Evolutionary conservation across 2,329 filamentous ascomycete species (phyloP).

Genomic region (Apiospora saccharicola): DNA sequence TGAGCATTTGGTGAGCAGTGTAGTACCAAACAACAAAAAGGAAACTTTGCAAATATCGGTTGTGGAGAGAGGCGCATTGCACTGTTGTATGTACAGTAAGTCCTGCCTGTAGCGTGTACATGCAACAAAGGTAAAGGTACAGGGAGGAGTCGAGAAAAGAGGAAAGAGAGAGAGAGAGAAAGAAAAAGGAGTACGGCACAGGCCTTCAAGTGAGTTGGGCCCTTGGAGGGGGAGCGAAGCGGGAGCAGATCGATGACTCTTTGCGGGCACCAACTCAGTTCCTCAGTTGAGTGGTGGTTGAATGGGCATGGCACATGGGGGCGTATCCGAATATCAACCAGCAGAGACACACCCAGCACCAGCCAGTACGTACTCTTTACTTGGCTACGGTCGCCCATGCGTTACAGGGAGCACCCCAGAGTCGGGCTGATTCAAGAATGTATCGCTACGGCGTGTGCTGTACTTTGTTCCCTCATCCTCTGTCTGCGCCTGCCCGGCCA

Average conservation of each 20-base stretch:
- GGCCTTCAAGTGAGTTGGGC: neutral
- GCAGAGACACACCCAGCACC: slow-evolving; percentile 10
- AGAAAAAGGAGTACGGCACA: slow-evolving; percentile 24
- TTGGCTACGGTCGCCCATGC: neutral
- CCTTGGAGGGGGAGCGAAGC: slow-evolving; percentile 16
- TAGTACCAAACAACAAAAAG: slow-evolving; percentile 8
- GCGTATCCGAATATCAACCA: slow-evolving; percentile 9
- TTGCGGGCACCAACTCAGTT: slow-evolving; percentile 23
- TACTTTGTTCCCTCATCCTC: neutral
- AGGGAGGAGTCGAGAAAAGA: neutral
- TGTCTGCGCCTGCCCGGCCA: neutral
- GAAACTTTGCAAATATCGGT: slow-evolving; percentile 13
- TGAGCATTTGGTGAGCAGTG: slow-evolving; percentile 1
- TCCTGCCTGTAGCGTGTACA: neutral
- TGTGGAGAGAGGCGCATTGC: slow-evolving; percentile 22
- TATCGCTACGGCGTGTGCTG: slow-evolving; percentile 12
- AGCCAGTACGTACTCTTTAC: slow-evolving; percentile 1
- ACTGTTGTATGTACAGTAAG: neutral
- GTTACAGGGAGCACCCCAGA: slow-evolving; percentile 11
- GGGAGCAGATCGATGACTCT: slow-evolving; percentile 30
- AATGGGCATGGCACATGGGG: slow-evolving; percentile 9
- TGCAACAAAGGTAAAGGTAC: slow-evolving; percentile 15
- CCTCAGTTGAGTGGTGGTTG: slow-evolving; percentile 16
- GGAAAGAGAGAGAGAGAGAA: neutral
- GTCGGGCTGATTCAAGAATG: slow-evolving; percentile 18